Evolutionary conservation across 1,139 yeast species (phyloP).

Genomic region (Yamadazyma oceani): DNA sequence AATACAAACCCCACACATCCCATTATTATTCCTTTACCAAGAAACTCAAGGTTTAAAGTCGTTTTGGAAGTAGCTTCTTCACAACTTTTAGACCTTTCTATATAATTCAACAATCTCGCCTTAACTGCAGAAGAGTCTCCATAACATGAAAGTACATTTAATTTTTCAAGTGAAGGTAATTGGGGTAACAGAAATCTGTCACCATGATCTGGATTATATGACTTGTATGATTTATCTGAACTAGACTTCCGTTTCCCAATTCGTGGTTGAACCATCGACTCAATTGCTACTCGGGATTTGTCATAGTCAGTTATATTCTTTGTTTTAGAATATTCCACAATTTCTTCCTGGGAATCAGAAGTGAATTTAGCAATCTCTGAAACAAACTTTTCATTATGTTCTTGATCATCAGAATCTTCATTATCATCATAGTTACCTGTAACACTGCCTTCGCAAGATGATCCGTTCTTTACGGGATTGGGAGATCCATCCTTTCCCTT

Average conservation of each 20-base stretch:
- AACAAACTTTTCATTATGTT: conserved; percentile 21
- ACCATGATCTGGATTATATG: background rate
- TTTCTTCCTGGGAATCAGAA: conserved; percentile 39
- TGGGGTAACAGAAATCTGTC: background rate
- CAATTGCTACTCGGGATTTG: conserved; percentile 39
- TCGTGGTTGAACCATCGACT: conserved; percentile 39
- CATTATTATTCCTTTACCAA: conserved; percentile 58
- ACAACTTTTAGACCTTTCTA: conserved; percentile 69
- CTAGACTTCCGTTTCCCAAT: conserved; percentile 8
- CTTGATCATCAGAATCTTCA: conserved; percentile 10
- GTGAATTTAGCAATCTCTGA: conserved; percentile 38
- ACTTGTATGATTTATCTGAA: background rate
- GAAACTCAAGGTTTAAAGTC: conserved; percentile 47
- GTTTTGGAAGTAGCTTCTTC: conserved; percentile 46
- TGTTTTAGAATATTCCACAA: conserved; percentile 33
- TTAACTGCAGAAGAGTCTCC: conserved; percentile 19
- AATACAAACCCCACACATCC: conserved; percentile 60
- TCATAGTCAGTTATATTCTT: conserved; percentile 34
- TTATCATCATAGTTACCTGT: conserved; percentile 4
- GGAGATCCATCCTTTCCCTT: conserved; percentile 1
- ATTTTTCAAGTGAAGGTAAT: conserved; percentile 11
- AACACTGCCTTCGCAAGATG: background rate
- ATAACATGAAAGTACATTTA: conserved; percentile 4
- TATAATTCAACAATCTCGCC: conserved; percentile 34
- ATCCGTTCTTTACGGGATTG: background rate